Evolutionary conservation across 2,329 filamentous ascomycete genomes (phyloP), one percentile per base, ranked within the genome.

Genomic region (Teratosphaeria nubilosa): DNA sequence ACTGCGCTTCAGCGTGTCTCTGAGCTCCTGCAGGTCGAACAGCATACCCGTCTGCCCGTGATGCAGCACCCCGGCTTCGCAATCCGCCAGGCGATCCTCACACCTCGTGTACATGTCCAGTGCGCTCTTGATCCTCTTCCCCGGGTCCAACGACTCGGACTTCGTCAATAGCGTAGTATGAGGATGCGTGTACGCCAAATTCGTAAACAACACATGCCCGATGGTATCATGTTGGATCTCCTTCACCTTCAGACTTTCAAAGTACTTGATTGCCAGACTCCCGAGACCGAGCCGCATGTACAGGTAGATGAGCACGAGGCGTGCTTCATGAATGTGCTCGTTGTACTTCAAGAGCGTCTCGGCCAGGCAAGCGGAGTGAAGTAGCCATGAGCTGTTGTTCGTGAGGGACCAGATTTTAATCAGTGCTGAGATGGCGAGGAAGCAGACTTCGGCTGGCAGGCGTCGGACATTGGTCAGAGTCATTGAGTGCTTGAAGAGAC

Each of bases 171-270:
- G 51, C 5, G 64, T 67, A 7, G 62, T 55, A 54, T 66, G 65
- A 1, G 68, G 70, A 53, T 72, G 69, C 9, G 63, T 64, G 25
- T 66, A 60, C 9, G 70, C 68, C 3, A 73, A 56, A 9, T 65
- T 60, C 9, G 71, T 72, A 53, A 71, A 66, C 5, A 72, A 62
- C 2, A 63, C 64, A 53, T 73, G 71, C 4, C 67, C 68, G 20
- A 72, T 62, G 6, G 72, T 73, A 51, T 73, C 72, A 56, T 66
- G 62, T 45, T 73, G 72, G 6, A 73, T 66, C 54, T 73, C 70
- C 55, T 72, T 72, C n/a, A 73, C 60, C 37, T 59, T 64, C 11
- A 73, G 63, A 7, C 65, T 68, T 48, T 69, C 65, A 58, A 69
- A 73, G 16, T 67, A 53, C 3, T 58, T 57, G 56, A 70, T 64